Evolutionary conservation across 75 land plant species (phyloP).

Genomic region (Pinus albicaulis): DNA sequence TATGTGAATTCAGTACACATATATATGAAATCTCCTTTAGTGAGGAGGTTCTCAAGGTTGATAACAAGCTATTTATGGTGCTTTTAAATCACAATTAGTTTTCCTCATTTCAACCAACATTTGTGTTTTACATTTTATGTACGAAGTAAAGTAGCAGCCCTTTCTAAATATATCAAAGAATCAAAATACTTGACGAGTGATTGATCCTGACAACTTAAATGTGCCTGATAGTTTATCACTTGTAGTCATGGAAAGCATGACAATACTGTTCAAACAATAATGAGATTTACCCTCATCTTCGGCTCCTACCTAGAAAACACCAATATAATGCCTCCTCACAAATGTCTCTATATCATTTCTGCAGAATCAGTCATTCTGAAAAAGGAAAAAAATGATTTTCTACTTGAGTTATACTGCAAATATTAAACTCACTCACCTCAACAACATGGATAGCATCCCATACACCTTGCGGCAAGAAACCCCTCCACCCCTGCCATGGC

Average conservation of each 20-base stretch:
- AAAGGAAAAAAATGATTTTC: neutral
- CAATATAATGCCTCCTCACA: neutral
- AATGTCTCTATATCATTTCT: neutral
- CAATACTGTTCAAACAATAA: constrained; percentile 86
- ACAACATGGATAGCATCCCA: constrained; percentile 99
- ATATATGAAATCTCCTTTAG: neutral
- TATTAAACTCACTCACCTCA: constrained; percentile 40
- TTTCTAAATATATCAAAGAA: neutral
- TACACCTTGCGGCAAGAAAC: constrained; percentile 72
- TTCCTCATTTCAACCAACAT: neutral
- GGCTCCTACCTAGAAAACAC: constrained; percentile 50
- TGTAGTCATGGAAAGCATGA: constrained; percentile 98
- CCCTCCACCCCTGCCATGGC: constrained; percentile 77
- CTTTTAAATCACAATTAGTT: neutral
- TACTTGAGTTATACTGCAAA: neutral
- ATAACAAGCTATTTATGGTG: neutral
- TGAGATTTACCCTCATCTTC: constrained; percentile 68
- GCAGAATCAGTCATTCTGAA: neutral
- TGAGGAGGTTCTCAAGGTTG: neutral
- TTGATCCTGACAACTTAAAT: constrained; percentile 89
- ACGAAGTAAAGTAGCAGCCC: neutral
- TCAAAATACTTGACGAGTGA: constrained; percentile 79
- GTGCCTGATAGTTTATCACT: constrained; percentile 61
- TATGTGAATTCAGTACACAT: neutral
- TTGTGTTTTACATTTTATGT: neutral